phyloP scores from a whole-genome alignment of 2,329 filamentous ascomycete species.

The Colletotrichum gigasporum region DNA sequence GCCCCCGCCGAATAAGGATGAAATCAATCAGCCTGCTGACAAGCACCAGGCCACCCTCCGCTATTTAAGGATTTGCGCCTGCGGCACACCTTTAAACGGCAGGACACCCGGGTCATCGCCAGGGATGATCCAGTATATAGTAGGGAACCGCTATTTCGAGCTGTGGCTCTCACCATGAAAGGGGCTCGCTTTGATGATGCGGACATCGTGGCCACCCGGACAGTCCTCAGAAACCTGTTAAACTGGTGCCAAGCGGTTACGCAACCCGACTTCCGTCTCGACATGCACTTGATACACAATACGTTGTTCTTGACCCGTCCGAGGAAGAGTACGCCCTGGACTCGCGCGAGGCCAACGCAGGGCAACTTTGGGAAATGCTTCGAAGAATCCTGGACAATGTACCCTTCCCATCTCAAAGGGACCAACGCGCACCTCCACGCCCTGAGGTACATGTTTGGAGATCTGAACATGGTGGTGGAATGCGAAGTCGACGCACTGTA shows the following conservation, averaged over 20 bases:
- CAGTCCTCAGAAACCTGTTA: background rate
- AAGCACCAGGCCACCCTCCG: too few relatives aligned
- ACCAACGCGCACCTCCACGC: background rate
- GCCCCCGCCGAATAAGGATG: too few relatives aligned
- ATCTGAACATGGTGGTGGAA: slow-evolving; percentile 1
- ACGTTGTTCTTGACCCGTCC: slow-evolving; percentile 3
- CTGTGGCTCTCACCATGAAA: slow-evolving; percentile 35
- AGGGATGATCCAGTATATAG: too few relatives aligned
- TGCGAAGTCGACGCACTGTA: slow-evolving; percentile 15
- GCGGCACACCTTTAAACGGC: too few relatives aligned
- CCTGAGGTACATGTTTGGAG: background rate
- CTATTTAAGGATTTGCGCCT: too few relatives aligned
- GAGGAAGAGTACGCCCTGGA: too few relatives aligned
- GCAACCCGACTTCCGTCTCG: background rate
- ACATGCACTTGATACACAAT: background rate
- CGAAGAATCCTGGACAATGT: background rate
- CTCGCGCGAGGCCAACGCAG: too few relatives aligned
- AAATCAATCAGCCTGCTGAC: too few relatives aligned
- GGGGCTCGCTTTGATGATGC: slow-evolving; percentile 37
- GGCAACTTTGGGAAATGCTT: background rate
- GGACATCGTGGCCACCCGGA: slow-evolving; percentile 42
- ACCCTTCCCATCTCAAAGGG: background rate
- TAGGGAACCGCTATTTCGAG: slow-evolving; percentile 41
- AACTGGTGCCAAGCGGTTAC: background rate
- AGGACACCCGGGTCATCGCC: too few relatives aligned